These are phyloP conservation scores for Fusarium brachygibbosum DNA, from an alignment of 2,329 filamentous ascomycete genomes.

Conservation along the genomic window DNA sequence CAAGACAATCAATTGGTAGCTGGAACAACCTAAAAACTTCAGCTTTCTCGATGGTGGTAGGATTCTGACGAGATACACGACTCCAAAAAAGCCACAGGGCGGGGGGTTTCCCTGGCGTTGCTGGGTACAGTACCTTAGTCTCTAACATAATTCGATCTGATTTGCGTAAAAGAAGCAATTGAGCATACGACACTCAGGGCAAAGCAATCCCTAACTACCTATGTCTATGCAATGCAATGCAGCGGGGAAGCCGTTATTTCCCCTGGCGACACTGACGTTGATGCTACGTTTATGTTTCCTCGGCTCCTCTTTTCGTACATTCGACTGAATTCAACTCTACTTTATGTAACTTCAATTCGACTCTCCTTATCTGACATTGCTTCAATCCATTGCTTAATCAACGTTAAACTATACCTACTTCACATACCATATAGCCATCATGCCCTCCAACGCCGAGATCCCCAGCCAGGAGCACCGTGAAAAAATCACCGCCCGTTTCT, in stretches of 20 bases:
- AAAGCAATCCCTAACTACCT: too few species aligned
- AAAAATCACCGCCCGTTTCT: slow-evolving; percentile 46
- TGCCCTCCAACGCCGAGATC: slow-evolving; percentile 25
- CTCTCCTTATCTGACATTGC: not conserved
- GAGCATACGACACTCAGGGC: slow-evolving; percentile 14
- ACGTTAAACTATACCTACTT: not conserved
- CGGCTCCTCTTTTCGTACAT: slow-evolving; percentile 3
- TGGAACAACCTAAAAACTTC: not conserved
- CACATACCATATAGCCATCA: slow-evolving; percentile 6
- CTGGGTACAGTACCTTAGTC: slow-evolving; percentile 7
- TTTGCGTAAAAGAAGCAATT: slow-evolving; percentile 41
- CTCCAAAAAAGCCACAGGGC: slow-evolving; percentile 28
- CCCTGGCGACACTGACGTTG: slow-evolving; percentile 25
- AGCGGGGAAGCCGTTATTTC: slow-evolving; percentile 38
- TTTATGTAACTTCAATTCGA: not conserved
- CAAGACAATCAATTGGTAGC: not conserved
- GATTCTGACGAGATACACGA: slow-evolving; percentile 10
- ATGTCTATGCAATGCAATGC: too few species aligned
- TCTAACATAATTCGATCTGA: slow-evolving; percentile 15
- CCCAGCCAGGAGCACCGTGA: slow-evolving; percentile 47
- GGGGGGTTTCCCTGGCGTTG: slow-evolving; percentile 6
- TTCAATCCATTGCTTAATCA: not conserved
- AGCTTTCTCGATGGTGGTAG: not conserved
- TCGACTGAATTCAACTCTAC: not conserved
- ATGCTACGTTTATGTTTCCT: slow-evolving; percentile 23